Percentiles rank a stretch among this genome's conserved stretches.
Evolutionary conservation across 495 filamentous ascomycete species (phyloP).

Genomic region (Penicillium flavigenum): DNA sequence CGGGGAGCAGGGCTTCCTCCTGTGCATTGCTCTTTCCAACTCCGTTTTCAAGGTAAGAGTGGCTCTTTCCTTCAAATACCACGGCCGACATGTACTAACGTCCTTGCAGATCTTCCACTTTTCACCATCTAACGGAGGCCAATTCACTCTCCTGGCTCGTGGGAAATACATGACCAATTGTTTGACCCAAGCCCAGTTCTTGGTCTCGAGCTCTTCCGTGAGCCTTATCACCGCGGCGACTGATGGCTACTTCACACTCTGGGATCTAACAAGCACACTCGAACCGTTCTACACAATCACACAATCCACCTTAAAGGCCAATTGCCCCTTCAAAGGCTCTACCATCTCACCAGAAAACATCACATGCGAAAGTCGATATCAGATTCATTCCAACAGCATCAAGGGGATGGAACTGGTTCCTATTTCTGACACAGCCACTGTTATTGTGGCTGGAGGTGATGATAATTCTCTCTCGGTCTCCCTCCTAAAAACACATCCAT

Average conservation of each 20-base stretch:
- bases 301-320: slow-evolving; percentile 22
- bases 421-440: slow-evolving; percentile 29
- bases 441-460: slow-evolving; percentile 78
- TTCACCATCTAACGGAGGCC: slow-evolving; percentile 29
- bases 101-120: slow-evolving; percentile 58
- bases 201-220: slow-evolving; percentile 28
- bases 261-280: slow-evolving; percentile 44
- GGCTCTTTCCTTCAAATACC: neutral
- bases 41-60: slow-evolving; percentile 63
- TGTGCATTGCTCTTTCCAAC: slow-evolving; percentile 74
- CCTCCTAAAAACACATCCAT: slow-evolving; percentile 32
- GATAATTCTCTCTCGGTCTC: slow-evolving; percentile 73
- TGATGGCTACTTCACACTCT: slow-evolving; percentile 60
- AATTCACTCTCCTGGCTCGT: slow-evolving; percentile 55
- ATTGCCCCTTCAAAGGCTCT: slow-evolving; percentile 17
- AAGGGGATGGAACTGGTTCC: slow-evolving; percentile 52
- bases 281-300: slow-evolving; percentile 34
- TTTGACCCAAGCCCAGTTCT: slow-evolving; percentile 67
- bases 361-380: slow-evolving; percentile 38
- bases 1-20: slow-evolving; percentile 38
- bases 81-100: neutral
- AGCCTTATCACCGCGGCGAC: slow-evolving; percentile 59
- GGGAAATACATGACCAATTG: slow-evolving; percentile 76
- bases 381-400: slow-evolving; percentile 73
- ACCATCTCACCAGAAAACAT: slow-evolving; percentile 26